Conservation (phyloP, 768 basidiomycete species). For the Zangia roseola region DNA sequence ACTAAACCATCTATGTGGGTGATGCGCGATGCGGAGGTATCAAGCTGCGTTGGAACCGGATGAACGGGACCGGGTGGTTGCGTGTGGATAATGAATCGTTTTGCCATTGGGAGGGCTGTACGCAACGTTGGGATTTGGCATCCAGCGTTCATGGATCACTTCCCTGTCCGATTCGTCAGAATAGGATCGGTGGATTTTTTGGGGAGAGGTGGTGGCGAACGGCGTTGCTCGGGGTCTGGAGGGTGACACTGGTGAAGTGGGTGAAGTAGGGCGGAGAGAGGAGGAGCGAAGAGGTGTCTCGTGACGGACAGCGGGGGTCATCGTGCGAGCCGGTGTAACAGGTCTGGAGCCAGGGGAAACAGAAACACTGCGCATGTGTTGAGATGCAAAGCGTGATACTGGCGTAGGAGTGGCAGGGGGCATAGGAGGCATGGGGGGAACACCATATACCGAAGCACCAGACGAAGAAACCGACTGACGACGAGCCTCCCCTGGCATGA, state of each 20-base stretch:
- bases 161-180: slow-evolving; percentile 63
- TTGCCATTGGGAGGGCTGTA: slow-evolving; percentile 38
- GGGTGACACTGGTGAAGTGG: slow-evolving; percentile 31
- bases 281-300: slow-evolving; percentile 33
- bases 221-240: slow-evolving; percentile 52
- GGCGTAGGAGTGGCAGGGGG: slow-evolving; percentile 46
- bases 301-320: slow-evolving; percentile 27
- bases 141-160: slow-evolving; percentile 63
- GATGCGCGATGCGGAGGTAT: slow-evolving; percentile 13
- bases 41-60: slow-evolving; percentile 37
- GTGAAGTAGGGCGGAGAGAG: slow-evolving; percentile 28
- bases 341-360: slow-evolving; percentile 35
- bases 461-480: slow-evolving; percentile 34
- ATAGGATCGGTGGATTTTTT: slow-evolving; percentile 57
- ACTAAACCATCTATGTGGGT: slow-evolving; percentile 21
- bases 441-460: slow-evolving; percentile 34
- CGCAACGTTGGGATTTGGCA: slow-evolving; percentile 45
- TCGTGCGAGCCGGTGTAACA: slow-evolving; percentile 32
- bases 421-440: slow-evolving; percentile 35
- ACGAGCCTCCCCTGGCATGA: slow-evolving; percentile 20
- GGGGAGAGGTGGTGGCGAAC: slow-evolving; percentile 45
- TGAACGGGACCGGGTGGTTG: slow-evolving; percentile 28
- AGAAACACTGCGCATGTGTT: slow-evolving; percentile 59
- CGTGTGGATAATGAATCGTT: slow-evolving; percentile 26
- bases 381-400: slow-evolving; percentile 50